Evolutionary conservation across 306 rosid genomes (phyloP).

Genomic region (Hippophae gyantsensis): DNA sequence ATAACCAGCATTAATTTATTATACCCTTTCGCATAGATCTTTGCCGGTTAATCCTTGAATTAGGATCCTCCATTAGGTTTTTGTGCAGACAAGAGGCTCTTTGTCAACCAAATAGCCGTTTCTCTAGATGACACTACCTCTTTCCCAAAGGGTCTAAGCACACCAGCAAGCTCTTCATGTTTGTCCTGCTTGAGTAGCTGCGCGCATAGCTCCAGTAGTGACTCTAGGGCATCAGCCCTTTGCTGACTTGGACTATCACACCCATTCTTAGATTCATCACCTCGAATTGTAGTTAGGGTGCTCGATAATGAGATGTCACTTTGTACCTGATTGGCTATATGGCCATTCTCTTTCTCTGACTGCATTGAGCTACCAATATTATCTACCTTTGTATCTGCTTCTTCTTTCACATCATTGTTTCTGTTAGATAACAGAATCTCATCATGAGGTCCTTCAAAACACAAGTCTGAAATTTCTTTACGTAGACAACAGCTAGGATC

Average conservation of each 20-base stretch:
- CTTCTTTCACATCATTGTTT: slow-evolving; percentile 23
- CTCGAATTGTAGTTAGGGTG: slow-evolving; percentile 20
- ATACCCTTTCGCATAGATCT: slow-evolving; percentile 8
- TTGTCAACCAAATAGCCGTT: slow-evolving; percentile 85
- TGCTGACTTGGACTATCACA: slow-evolving; percentile 37
- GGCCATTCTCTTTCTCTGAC: slow-evolving; percentile 18
- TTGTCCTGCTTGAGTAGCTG: slow-evolving; percentile 80
- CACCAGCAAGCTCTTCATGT: slow-evolving; percentile 81
- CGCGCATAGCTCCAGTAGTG: slow-evolving; percentile 83
- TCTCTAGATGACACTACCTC: slow-evolving; percentile 83
- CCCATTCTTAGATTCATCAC: slow-evolving; percentile 35
- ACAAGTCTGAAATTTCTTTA: slow-evolving; percentile 24
- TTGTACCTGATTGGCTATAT: slow-evolving; percentile 17
- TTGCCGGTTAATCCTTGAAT: slow-evolving; percentile 13
- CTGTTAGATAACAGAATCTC: slow-evolving; percentile 21
- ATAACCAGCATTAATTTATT: too few relatives aligned
- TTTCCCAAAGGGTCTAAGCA: slow-evolving; percentile 76
- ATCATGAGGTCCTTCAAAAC: slow-evolving; percentile 14
- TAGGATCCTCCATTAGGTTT: slow-evolving; percentile 52
- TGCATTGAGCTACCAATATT: slow-evolving; percentile 17
- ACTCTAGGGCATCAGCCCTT: slow-evolving; percentile 89
- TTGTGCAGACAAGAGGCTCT: slow-evolving; percentile 68
- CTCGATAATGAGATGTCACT: slow-evolving; percentile 28
- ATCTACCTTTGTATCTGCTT: slow-evolving; percentile 19
- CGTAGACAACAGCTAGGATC: slow-evolving; percentile 25